Evolutionary conservation across 2,329 filamentous ascomycete genomes (phyloP), one percentile per base, ranked within the genome.

Genomic region (Fusarium mundagurra): DNA sequence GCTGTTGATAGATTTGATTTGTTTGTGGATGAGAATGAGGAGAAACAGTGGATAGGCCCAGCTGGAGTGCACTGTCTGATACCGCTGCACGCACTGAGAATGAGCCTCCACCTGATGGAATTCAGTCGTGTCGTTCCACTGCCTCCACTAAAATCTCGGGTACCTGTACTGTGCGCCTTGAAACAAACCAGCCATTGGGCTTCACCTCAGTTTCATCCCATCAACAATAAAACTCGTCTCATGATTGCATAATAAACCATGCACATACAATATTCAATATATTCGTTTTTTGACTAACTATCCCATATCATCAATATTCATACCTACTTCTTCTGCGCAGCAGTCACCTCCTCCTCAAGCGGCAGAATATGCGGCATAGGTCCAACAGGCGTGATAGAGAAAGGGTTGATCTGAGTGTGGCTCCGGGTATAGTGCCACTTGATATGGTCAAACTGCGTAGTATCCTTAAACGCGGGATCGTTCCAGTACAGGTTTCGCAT

Each of bases 381-480:
- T 0, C 96, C 96, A 22, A 97, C 80, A 2, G 96, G 95, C 31
- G 94, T 96, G 80, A 99, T 97, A 44, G 87, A 85, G 57, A 86
- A 82, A 22, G 90, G 91, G 82, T 93, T 93, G 80, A 93, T 92
- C 84, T 92, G 88, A 16, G 86, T 86, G 78, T 91, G 89, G 74
- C 88, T 90, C 77, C 87, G 85, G 69, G 89, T 90, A 81, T 90
- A 90, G 81, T 92, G 90, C 82, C 86, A 92, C 89, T 97, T 98
- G 86, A 98, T 98, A 84, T 99, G 96, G 82, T 97, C 90, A 82
- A 97, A 98, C 82, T 98, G 90, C 29, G 95, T 97, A 70, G 95
- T 96, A 59, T 93, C 90, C 72, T 86, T 86, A 85, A 97, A 98
- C 6, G 94, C 94, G 0, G 91, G 86, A 31, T 91, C 82, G 76